Evolutionary conservation across 2,329 filamentous ascomycete species (phyloP), one percentile per base, ranked within the genome.

Genomic region (Cryphonectria parasitica): DNA sequence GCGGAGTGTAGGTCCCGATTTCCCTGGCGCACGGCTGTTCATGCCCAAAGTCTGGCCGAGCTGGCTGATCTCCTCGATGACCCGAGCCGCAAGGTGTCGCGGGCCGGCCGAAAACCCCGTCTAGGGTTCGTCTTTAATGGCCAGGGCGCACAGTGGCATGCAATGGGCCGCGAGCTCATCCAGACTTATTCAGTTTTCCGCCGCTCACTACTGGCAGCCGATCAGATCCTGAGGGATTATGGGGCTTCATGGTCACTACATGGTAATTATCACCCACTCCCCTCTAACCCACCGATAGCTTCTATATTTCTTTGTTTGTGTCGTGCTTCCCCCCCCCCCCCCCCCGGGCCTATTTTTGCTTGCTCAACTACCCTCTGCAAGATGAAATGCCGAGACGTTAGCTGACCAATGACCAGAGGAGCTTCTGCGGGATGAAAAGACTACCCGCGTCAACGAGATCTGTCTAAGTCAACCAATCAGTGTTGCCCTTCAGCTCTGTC

Each of bases 401-500:
- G 36, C 36, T 36, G 36, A 36, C 6, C 36, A 36, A 36, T 8
- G 36, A 36, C 36, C 45, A 49, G 72, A 72, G 28, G 72, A 73
- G 17, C 71, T 73, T 17, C 54, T 41, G 2, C 63, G 76, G 3
- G 72, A 75, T 36, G 69, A 72, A 3, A 54, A 65, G 5, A 54
- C 67, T 11, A 66, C 76, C 39, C 74, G 73, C 31, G 79, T 81
- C 45, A 74, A 78, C 7, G 52, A 78, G 1, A 61, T 81, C 76
- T 66, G 80, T 79, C 19, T 80, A 77, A 11, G 64, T 49, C 62
- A 66, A 66, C 82, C 85, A 0, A 69, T 85, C 0, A 85, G 81
- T 54, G 86, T 84, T 0, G 83, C 83, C 0, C 28, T 87, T 0
- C 85, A 87, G 72, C 77, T 87, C 3, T 83, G 76, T 2, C 72